These are phyloP conservation scores for Diatrype stigma DNA, from an alignment of 2,329 filamentous ascomycete genomes.

Conservation along the genomic window DNA sequence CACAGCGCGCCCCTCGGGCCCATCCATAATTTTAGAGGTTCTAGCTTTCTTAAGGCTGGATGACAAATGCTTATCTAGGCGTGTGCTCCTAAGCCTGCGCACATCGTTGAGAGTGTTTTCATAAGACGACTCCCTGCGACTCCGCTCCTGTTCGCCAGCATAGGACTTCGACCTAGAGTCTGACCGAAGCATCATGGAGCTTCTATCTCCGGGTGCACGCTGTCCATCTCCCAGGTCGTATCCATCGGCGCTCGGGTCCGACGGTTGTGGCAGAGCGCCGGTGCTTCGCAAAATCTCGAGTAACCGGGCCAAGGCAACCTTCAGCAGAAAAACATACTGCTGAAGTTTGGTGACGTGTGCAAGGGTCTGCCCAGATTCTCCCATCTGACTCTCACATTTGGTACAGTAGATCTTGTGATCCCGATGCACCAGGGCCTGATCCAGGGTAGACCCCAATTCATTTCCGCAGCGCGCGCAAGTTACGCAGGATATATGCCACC, in stretches of 20 bases:
- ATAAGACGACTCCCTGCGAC: slow-evolving; percentile 71
- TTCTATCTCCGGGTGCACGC: slow-evolving; percentile 43
- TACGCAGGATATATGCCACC: slow-evolving; percentile 83
- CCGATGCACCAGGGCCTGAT: slow-evolving; percentile 68
- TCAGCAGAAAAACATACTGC: slow-evolving; percentile 89
- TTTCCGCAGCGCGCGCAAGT: slow-evolving; percentile 62
- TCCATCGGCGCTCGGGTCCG: slow-evolving; percentile 63
- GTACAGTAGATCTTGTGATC: slow-evolving; percentile 69
- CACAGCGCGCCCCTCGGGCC: slow-evolving; percentile 64
- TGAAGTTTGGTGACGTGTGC: slow-evolving; percentile 78
- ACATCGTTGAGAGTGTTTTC: slow-evolving; percentile 97
- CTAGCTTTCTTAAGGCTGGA: slow-evolving; percentile 88
- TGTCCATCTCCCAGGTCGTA: slow-evolving; percentile 66
- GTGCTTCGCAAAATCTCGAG: slow-evolving; percentile 81
- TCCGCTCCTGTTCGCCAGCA: slow-evolving; percentile 57
- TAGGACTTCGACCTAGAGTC: slow-evolving; percentile 73
- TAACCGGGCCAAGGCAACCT: slow-evolving; percentile 84
- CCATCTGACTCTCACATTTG: slow-evolving; percentile 56
- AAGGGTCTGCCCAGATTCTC: slow-evolving; percentile 54
- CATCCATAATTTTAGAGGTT: slow-evolving; percentile 89
- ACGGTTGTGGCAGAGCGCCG: slow-evolving; percentile 72
- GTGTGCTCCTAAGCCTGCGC: slow-evolving; percentile 82
- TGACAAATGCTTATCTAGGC: slow-evolving; percentile 90
- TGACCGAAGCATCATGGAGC: slow-evolving; percentile 53
- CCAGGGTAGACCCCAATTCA: slow-evolving; percentile 64